phyloP scores from a whole-genome alignment of 306 rosid genomes.

The Aeschynomene evenia region DNA sequence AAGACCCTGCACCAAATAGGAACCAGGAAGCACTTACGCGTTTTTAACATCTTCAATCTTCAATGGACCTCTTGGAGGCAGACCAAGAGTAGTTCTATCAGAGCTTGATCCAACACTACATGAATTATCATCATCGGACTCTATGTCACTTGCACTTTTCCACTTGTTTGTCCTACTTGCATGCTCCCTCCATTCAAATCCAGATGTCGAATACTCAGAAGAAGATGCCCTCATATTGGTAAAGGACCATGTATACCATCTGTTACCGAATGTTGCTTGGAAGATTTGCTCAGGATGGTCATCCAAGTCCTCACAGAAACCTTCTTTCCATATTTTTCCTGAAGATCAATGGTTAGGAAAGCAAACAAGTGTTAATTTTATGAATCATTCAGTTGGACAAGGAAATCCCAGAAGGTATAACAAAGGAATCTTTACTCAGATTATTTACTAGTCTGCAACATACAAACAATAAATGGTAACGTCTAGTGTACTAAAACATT shows the following conservation, averaged over 20 bases:
- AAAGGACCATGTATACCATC: conserved; percentile 64
- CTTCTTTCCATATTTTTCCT: conserved; percentile 45
- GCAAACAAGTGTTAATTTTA: conserved; percentile 1
- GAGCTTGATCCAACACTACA: conserved; percentile 50
- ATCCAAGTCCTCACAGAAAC: conserved; percentile 46
- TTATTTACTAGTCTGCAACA: neutral
- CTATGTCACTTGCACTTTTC: conserved; percentile 55
- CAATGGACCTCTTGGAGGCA: conserved; percentile 78
- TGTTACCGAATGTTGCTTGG: conserved; percentile 57
- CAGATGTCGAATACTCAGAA: conserved; percentile 41
- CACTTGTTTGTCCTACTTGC: conserved; percentile 51
- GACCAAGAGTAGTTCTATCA: conserved; percentile 72
- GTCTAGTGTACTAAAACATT: conserved; percentile 7
- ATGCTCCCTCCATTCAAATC: conserved; percentile 67
- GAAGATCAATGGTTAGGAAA: conserved; percentile 24
- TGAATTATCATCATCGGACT: conserved; percentile 47
- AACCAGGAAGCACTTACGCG: conserved; percentile 60
- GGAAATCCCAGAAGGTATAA: neutral
- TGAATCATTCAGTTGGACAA: conserved; percentile 3
- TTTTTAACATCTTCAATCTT: conserved; percentile 81
- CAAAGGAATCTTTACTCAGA: conserved; percentile 1
- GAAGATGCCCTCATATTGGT: conserved; percentile 35
- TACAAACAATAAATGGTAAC: conserved; percentile 11
- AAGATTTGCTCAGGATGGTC: conserved; percentile 55
- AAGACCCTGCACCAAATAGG: neutral